phyloP scores from a whole-genome alignment of 139 green algal genomes.

The Haematococcus sp. region DNA sequence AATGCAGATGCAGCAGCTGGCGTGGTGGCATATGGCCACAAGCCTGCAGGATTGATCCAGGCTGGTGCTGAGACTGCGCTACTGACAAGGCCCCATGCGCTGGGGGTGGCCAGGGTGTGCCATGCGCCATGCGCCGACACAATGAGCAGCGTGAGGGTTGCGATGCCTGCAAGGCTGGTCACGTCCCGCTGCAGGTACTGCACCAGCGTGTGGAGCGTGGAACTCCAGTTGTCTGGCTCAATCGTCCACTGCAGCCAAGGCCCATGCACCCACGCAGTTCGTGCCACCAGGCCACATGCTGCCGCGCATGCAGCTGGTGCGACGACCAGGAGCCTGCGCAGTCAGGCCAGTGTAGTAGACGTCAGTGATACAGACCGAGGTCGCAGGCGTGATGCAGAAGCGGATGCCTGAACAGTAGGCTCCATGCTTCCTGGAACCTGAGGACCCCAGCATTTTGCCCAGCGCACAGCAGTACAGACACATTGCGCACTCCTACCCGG shows the following conservation, averaged over 20 bases:
- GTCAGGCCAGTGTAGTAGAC: no score
- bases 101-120: no score
- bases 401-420: no score
- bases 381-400: no score
- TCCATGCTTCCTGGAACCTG: no score
- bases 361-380: no score
- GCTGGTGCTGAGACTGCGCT: no score
- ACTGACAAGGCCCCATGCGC: no score
- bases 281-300: neutral
- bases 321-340: neutral
- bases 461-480: neutral
- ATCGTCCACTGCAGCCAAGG: conserved; percentile 2
- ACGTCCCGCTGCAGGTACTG: neutral
- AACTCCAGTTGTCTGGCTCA: neutral
- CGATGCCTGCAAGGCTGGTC: conserved; percentile 1
- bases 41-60: neutral
- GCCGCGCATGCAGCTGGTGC: neutral
- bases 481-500: neutral
- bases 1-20: neutral
- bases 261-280: neutral
- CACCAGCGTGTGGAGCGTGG: neutral
- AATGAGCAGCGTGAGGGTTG: neutral
- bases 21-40: neutral
- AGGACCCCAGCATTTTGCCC: no score
- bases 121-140: neutral